These are phyloP conservation scores for Sclerotinia glacialis DNA, from an alignment of 2,329 filamentous ascomycete species.

Conservation along the genomic window DNA sequence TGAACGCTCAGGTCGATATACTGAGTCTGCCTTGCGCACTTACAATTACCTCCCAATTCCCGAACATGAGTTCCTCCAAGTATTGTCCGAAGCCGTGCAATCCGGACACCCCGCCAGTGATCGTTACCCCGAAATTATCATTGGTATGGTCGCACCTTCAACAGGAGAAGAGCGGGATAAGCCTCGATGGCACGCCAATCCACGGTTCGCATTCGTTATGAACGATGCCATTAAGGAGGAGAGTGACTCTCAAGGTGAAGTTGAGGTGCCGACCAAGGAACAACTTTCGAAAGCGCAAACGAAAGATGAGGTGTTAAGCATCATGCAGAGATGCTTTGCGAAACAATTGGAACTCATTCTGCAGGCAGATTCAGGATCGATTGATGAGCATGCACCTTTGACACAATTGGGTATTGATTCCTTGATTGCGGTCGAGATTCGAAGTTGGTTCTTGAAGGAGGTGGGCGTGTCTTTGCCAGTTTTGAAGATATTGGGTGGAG, in stretches of 20 bases:
- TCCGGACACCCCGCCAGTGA: slow-evolving; percentile 31
- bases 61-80: slow-evolving; percentile 44
- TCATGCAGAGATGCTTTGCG: slow-evolving; percentile 13
- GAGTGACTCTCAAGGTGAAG: not conserved
- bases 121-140: slow-evolving; percentile 16
- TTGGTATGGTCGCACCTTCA: slow-evolving; percentile 8
- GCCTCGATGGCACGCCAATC: slow-evolving; percentile 12
- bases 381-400: slow-evolving; percentile 7
- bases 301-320: not conserved
- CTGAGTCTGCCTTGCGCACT: not conserved
- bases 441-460: slow-evolving; percentile 48
- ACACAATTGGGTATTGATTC: slow-evolving; percentile 46
- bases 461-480: slow-evolving; percentile 42
- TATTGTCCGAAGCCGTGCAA: slow-evolving; percentile 45
- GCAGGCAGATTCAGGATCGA: not conserved
- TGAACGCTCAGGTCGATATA: not conserved
- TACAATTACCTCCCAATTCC: slow-evolving; percentile 24
- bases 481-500: slow-evolving; percentile 20
- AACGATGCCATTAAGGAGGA: not conserved
- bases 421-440: slow-evolving; percentile 50
- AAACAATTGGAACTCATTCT: slow-evolving; percentile 14
- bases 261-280: slow-evolving; percentile 11
- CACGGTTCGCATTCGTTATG: slow-evolving; percentile 6
- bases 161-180: slow-evolving; percentile 8
- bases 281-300: slow-evolving; percentile 16